These are phyloP conservation scores for Apophysomyces trapeziformis DNA, from an alignment of 371 early-diverging fungal species.

Conservation along the genomic window DNA sequence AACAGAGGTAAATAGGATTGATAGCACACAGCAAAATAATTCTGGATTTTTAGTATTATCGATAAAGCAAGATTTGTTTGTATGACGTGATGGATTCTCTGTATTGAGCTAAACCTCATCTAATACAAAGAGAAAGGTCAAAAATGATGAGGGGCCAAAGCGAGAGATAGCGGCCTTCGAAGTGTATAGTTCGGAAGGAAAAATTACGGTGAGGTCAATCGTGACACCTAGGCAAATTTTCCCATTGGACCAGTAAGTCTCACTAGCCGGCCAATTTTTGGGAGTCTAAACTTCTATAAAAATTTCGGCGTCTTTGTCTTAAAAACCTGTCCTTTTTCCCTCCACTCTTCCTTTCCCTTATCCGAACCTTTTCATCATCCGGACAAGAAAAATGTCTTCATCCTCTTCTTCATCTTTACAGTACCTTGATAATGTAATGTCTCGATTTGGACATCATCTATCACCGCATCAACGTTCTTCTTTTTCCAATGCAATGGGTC, in stretches of 20 bases:
- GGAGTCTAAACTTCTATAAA: too few species aligned
- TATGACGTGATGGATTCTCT: not conserved
- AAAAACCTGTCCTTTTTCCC: not conserved
- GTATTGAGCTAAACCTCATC: not conserved
- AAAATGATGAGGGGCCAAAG: too few species aligned
- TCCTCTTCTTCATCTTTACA: not conserved
- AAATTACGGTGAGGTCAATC: not conserved
- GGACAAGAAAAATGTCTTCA: not conserved
- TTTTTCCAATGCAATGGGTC: conserved; percentile 28
- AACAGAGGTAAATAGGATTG: too few species aligned
- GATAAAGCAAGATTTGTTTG: not conserved
- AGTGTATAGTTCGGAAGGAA: not conserved
- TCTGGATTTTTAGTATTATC: not conserved
- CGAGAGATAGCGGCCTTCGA: too few species aligned
- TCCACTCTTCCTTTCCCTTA: not conserved
- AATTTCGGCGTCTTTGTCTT: not conserved
- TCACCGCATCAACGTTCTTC: conserved; percentile 28
- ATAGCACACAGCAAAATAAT: too few species aligned
- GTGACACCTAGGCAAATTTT: not conserved
- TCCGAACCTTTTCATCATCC: not conserved
- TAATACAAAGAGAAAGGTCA: too few species aligned
- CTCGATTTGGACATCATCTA: conserved; percentile 34
- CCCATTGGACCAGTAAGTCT: not conserved
- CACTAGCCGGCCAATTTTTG: conserved; percentile 1
- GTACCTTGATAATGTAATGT: conserved; percentile 33